Evolutionary conservation across 2,329 filamentous ascomycete genomes (phyloP).

Genomic region (Uncinocarpus reesii): DNA sequence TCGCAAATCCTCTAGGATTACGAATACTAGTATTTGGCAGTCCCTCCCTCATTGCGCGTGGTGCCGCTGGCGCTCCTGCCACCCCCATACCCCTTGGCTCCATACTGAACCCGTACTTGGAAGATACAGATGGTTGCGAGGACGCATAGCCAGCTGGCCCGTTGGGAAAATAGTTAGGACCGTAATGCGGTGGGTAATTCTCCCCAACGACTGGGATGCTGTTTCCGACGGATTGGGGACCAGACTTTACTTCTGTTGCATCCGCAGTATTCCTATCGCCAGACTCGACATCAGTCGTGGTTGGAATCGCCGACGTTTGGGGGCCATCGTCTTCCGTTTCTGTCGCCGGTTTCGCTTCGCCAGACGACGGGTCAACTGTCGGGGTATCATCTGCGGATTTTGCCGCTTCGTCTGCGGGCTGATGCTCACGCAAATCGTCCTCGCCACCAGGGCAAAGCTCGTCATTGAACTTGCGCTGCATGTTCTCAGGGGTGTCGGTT

Average conservation of each 20-base stretch:
- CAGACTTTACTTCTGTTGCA: not conserved
- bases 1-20: slow-evolving; percentile 46
- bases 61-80: slow-evolving; percentile 71
- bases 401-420: slow-evolving; percentile 16
- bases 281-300: not conserved
- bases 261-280: not conserved
- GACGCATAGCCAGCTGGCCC: not conserved
- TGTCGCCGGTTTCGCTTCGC: not conserved
- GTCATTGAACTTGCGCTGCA: slow-evolving; percentile 21
- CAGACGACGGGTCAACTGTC: slow-evolving; percentile 3
- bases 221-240: not conserved
- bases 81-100: slow-evolving; percentile 44
- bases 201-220: slow-evolving; percentile 9
- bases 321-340: not conserved
- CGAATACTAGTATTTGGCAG: slow-evolving; percentile 70
- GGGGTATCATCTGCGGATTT: slow-evolving; percentile 15
- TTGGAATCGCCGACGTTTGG: slow-evolving; percentile 4
- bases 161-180: not conserved
- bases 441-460: slow-evolving; percentile 29
- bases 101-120: not conserved
- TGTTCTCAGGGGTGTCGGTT: slow-evolving; percentile 20
- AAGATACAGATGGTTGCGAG: not conserved
- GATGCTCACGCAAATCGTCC: slow-evolving; percentile 25
- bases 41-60: slow-evolving; percentile 87
- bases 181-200: not conserved